Evolutionary conservation across 2,329 filamentous ascomycete genomes (phyloP), one percentile per base, ranked within the genome.

Genomic region (Stagonosporopsis cucurbitacearum): DNA sequence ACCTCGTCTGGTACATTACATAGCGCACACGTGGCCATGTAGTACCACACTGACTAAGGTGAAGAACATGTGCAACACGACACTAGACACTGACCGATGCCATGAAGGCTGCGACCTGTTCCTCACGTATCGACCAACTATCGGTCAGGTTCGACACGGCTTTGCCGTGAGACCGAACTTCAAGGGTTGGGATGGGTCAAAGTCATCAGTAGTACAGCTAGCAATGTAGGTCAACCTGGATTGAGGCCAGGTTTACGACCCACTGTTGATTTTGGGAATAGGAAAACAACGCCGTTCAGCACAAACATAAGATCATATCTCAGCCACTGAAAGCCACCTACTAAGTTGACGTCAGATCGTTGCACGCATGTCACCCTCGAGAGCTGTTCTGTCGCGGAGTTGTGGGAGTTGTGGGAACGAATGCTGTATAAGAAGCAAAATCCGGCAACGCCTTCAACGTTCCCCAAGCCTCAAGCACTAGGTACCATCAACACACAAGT

Each of bases 71-170:
- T 52, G 42, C 17, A 13, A 46, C 36, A 1, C 19, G n/a, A 23
- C n/a, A 53, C 22, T 20, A 11, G n/a, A 30, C 33, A 25, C 4
- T 33, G 17, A 19, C 23, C n/a, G 5, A 6, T 6, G 20, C 6
- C 26, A 47, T n/a, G 50, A 36, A 53, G 50, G 22, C 35, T 41
- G 49, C 49, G 20, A 52, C 49, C 49, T 46, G 42, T 53, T 41
- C 17, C 35, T 36, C 26, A 39, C 15, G 36, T 28, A 35, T 36
- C 7, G 22, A 6, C 7, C 0, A 5, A 25, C 25, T 5, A 53
- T 28, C 35, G 50, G 50, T n/a, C 17, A 42, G 26, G 50, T 53
- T 53, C n/a, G 50, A 36, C 12, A 22, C 28, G 50, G 36, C 12
- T 22, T 6, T 19, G 2, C 50, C 42, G 42, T 28, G 32, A n/a